phyloP scores from a whole-genome alignment of 768 basidiomycete genomes.

The Steccherinum ochraceum region DNA sequence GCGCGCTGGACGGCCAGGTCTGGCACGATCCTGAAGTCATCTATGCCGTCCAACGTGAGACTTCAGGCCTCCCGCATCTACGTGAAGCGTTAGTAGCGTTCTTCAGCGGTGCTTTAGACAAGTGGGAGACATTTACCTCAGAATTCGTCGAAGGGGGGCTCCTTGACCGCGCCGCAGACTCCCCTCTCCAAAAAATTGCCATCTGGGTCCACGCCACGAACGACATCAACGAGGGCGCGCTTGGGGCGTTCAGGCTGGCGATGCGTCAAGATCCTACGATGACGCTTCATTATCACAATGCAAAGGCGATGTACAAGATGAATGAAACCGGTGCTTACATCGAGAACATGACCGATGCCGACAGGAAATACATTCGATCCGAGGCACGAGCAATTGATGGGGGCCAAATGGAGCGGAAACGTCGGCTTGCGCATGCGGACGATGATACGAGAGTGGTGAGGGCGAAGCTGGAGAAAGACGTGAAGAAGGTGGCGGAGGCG shows the following conservation, averaged over 20 bases:
- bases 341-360: neutral
- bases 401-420: neutral
- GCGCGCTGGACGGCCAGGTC: slow-evolving; percentile 10
- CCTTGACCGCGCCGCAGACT: slow-evolving; percentile 6
- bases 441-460: neutral
- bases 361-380: neutral
- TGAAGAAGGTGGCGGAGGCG: neutral
- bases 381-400: neutral
- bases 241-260: slow-evolving; percentile 9
- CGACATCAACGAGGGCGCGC: slow-evolving; percentile 23
- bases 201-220: slow-evolving; percentile 21
- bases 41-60: slow-evolving; percentile 7
- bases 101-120: slow-evolving; percentile 14
- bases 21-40: slow-evolving; percentile 9
- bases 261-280: neutral
- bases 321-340: neutral
- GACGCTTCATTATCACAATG: slow-evolving; percentile 9
- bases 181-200: neutral
- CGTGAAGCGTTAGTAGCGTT: slow-evolving; percentile 12
- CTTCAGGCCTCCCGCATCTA: slow-evolving; percentile 11
- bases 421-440: neutral
- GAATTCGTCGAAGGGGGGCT: slow-evolving; percentile 20
- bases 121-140: slow-evolving; percentile 20
- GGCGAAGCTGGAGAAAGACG: neutral
- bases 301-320: slow-evolving; percentile 1